phyloP scores from a whole-genome alignment of 495 filamentous ascomycete species.

The Aspergillus avenaceus region DNA sequence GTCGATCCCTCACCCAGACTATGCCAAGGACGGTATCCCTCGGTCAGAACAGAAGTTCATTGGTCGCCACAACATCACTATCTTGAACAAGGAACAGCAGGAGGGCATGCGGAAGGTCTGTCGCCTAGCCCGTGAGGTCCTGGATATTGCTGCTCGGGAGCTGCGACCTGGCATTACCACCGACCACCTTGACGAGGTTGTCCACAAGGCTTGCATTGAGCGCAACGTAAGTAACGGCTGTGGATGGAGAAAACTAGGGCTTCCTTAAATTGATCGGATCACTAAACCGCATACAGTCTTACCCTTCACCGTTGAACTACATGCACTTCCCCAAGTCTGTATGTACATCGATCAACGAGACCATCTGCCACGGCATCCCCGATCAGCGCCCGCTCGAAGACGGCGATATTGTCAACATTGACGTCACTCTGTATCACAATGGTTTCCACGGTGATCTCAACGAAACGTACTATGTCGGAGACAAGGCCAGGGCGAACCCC shows the following conservation, averaged over 20 bases:
- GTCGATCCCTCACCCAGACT: constrained; percentile 80
- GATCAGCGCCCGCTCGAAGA: constrained; percentile 74
- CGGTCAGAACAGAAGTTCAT: constrained; percentile 61
- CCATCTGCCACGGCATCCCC: constrained; percentile 92
- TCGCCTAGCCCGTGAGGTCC: constrained; percentile 79
- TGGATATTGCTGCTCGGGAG: constrained; percentile 84
- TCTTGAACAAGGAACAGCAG: constrained; percentile 74
- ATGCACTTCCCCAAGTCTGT: constrained; percentile 96
- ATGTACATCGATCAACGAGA: constrained; percentile 93
- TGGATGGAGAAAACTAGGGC: neutral
- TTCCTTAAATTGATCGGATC: constrained; percentile 5
- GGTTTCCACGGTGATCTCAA: constrained; percentile 89
- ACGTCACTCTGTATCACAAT: constrained; percentile 81
- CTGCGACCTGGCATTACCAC: constrained; percentile 87
- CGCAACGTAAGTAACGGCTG: constrained; percentile 64
- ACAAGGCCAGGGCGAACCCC: constrained; percentile 66
- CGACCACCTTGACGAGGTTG: constrained; percentile 92
- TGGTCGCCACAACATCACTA: constrained; percentile 69
- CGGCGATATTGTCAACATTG: constrained; percentile 86
- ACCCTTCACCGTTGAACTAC: constrained; percentile 96
- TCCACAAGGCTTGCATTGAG: constrained; percentile 93
- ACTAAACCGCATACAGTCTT: constrained; percentile 58
- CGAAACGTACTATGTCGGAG: constrained; percentile 88
- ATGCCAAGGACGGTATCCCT: constrained; percentile 77
- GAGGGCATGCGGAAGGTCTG: constrained; percentile 94